Percentiles rank a stretch among this genome's conserved stretches.
Conservation (phyloP, 2,329 filamentous ascomycete genomes). For the Aspergillus intermedius region DNA sequence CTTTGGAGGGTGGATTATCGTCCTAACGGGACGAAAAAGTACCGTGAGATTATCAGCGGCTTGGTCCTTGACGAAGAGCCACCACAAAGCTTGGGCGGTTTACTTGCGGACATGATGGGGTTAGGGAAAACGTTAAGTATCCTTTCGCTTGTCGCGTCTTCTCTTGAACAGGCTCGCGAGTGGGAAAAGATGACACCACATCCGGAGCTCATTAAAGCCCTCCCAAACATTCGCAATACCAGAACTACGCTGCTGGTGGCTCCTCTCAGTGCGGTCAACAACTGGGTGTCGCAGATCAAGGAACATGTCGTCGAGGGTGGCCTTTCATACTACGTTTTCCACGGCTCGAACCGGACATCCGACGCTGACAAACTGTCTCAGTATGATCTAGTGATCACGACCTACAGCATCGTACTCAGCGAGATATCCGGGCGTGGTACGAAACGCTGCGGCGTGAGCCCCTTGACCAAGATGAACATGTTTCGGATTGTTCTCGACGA, state of each 20-base stretch:
- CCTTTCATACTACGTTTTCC: conserved; percentile 75
- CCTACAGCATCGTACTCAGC: conserved; percentile 79
- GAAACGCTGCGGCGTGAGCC: conserved; percentile 51
- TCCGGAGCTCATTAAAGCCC: conserved; percentile 22
- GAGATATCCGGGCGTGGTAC: conserved; percentile 63
- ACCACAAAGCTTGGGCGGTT: conserved; percentile 62
- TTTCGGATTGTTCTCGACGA: conserved; percentile 93
- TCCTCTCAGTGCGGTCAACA: conserved; percentile 82
- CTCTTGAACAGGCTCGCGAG: conserved; percentile 53
- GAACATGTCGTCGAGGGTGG: conserved; percentile 63
- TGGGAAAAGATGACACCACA: conserved; percentile 56
- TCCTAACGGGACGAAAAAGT: conserved; percentile 55
- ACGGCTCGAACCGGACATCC: conserved; percentile 69
- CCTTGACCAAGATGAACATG: conserved; percentile 76
- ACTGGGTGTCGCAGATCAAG: conserved; percentile 90
- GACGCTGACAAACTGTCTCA: conserved; percentile 61
- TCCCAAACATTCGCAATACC: conserved; percentile 52
- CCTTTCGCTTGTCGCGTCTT: conserved; percentile 66
- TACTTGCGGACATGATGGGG: conserved; percentile 82
- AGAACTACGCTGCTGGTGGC: conserved; percentile 80
- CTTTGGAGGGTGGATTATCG: conserved; percentile 65
- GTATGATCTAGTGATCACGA: conserved; percentile 83
- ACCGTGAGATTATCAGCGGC: conserved; percentile 80
- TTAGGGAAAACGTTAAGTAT: conserved; percentile 84
- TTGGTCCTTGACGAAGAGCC: conserved; percentile 56